Base-by-base conservation (phyloP, 1,139 yeast species). In the Blastobotrys persicus region DNA sequence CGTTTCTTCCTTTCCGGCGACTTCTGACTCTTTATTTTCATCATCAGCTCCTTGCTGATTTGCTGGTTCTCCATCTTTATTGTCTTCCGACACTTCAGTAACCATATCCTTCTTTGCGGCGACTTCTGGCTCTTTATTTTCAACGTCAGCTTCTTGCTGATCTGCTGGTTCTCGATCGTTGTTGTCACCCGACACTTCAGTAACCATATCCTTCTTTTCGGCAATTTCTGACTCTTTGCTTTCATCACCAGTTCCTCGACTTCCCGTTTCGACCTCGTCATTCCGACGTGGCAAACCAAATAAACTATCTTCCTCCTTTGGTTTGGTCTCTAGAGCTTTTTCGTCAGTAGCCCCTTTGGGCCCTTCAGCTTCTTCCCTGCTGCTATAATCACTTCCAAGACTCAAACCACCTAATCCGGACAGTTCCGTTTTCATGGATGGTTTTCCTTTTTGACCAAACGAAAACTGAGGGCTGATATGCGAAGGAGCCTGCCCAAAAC, bases 371-470 rank as follows among this genome's bases (percentile, higher is more conserved):
- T 9, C 35, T 23, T 23, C 28, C 28, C 28, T 5, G 9, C 28
- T 23, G 28, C 28, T 23, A 9, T 9, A 5, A 9, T 23, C 28
- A 9, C 28, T 9, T 9, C 28, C 28, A 23, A 23, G 28, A 23
- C 28, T 23, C 28, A 23, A 9, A 5, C 28, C 28, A 23, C 9
- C 28, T 9, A 23, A 9, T 23, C 28, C 41, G 16, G 26, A 35
- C 45, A 48, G n/a, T 44, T 48, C 6, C 46, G 28, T 23, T 9
- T 23, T 40, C 6, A 47, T 17, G 4, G 51, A 38, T 6, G 44
- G 46, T 16, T 45, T 40, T 11, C 43, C 48, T 23, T 23, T 23
- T 18, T 37, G 41, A 14, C 41, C 41, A 19, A 37, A 37, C 4
- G 41, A 37, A 19, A 37, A 37, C 16, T 35, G 44, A 9, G 16